Evolutionary conservation across 768 basidiomycete species (phyloP).

Genomic region (Mycena rosella): DNA sequence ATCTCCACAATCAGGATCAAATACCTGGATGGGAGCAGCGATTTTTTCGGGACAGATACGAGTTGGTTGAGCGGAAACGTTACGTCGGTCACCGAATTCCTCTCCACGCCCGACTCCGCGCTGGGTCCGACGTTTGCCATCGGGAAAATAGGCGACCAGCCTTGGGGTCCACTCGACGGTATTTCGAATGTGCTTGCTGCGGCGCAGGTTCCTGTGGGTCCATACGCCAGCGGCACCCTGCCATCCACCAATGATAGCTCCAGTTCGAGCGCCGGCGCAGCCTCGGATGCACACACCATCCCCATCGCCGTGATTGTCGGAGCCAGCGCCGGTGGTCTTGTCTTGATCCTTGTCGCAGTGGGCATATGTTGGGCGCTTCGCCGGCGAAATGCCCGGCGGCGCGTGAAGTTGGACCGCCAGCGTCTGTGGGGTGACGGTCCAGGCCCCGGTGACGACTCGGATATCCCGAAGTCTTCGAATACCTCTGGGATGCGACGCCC

Average conservation of each 20-base stretch:
- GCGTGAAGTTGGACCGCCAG: too few species aligned
- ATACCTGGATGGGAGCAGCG: conserved; percentile 18
- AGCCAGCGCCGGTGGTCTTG: too few species aligned
- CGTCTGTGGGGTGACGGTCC: too few species aligned
- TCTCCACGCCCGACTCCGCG: conserved; percentile 6
- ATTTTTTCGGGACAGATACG: conserved; percentile 2
- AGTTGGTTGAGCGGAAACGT: conserved; percentile 20
- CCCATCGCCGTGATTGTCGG: too few species aligned
- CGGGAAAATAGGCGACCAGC: not conserved
- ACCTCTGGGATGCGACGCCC: too few species aligned
- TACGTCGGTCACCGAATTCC: conserved; percentile 1
- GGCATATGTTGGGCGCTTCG: too few species aligned
- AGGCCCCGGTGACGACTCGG: too few species aligned
- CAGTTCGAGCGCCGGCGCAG: not conserved
- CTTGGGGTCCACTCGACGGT: conserved; percentile 3
- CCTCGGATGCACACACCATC: too few species aligned
- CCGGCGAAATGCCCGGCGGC: too few species aligned
- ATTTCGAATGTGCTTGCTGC: conserved; percentile 22
- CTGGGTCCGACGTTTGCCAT: conserved; percentile 3
- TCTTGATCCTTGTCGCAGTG: too few species aligned
- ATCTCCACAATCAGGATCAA: conserved; percentile 4
- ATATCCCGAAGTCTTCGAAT: too few species aligned
- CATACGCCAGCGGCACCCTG: conserved; percentile 13
- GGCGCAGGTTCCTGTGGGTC: conserved; percentile 16
- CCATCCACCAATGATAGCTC: not conserved